Evolutionary conservation across 208 protist species (phyloP), one percentile per base, ranked within the genome.

Genomic region (Trypanosoma cruzi): DNA sequence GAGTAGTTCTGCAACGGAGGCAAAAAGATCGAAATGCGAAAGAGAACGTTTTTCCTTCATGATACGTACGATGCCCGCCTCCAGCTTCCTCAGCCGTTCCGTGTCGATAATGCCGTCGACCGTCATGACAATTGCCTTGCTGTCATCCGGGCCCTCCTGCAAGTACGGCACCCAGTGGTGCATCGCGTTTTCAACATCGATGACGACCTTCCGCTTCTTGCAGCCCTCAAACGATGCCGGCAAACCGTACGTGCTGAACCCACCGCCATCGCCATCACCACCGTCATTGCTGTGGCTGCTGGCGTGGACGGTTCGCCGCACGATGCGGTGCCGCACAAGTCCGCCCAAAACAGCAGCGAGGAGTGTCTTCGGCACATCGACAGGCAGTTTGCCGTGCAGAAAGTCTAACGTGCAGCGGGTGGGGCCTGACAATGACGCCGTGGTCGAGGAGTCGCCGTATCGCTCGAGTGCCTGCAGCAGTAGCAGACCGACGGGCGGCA

Each of bases 401-500:
- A 54, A n/a, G 28, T 85, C 75, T 31, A 94, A 87, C 11, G 82
- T 86, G 29, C 70, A 72, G 37, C 29, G 34, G 10, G 0, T 29
- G 13, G n/a, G n/a, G 28, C 32, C 22, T 0, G 37, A 20, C n/a
- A 36, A 7, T 4, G 44, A 18, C 34, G 57, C 13, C 20, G 57
- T 29, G 32, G 57, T 48, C 6, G 57, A 63, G 8, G 57, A 46
- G 37, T 48, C 46, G 11, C 54, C 56, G 16, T 71, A 72, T 16
- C 79, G 71, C 26, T 87, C 76, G 10, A 93, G 59, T 14, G 80
- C 67, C 62, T 93, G 82, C 28, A 89, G 75, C 24, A 93, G 53
- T 1, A 93, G 44, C 34, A 84, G 57, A 32, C 79, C 75, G 24
- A 90, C 22, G 10, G 84, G 88, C 4, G 88, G 82, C 1, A 82